A percentile compares a stretch with the other conserved stretches of the same genome.
Evolutionary conservation across 164 flowering plant species (phyloP).

Genomic region (Tinospora cordifolia): DNA sequence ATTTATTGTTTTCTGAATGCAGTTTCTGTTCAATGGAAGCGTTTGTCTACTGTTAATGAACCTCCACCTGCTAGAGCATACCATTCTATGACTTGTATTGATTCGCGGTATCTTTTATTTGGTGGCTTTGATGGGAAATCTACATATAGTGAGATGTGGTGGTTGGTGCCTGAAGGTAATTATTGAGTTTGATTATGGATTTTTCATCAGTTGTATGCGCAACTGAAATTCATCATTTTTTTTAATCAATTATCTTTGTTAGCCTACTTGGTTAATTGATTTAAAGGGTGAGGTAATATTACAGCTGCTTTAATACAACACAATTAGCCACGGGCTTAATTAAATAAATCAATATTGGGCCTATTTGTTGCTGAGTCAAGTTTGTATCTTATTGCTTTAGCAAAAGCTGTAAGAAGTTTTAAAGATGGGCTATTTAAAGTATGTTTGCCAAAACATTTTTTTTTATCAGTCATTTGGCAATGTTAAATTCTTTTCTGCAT

Average conservation of each 20-base stretch:
- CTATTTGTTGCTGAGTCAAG: too few relatives aligned
- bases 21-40: constrained; percentile 98
- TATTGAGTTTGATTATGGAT: background rate
- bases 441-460: too few relatives aligned
- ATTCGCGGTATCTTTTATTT: constrained; percentile 76
- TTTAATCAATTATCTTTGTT: background rate
- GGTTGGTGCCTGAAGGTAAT: constrained; percentile 97
- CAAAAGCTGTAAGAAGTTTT: too few relatives aligned
- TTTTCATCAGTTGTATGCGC: background rate
- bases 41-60: constrained; percentile 61
- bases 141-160: constrained; percentile 89
- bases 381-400: too few relatives aligned
- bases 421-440: too few relatives aligned
- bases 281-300: background rate
- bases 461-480: too few relatives aligned
- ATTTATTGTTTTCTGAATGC: background rate
- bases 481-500: too few relatives aligned
- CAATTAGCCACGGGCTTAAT: too few relatives aligned
- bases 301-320: too few relatives aligned
- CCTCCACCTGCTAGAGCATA: constrained; percentile 94
- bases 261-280: background rate
- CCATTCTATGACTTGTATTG: constrained; percentile 75
- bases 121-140: constrained; percentile 98
- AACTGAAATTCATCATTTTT: background rate
- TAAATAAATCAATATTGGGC: too few relatives aligned